Base-by-base conservation (phyloP, 495 filamentous ascomycete species). In the Hypoxylon subgilvum region DNA sequence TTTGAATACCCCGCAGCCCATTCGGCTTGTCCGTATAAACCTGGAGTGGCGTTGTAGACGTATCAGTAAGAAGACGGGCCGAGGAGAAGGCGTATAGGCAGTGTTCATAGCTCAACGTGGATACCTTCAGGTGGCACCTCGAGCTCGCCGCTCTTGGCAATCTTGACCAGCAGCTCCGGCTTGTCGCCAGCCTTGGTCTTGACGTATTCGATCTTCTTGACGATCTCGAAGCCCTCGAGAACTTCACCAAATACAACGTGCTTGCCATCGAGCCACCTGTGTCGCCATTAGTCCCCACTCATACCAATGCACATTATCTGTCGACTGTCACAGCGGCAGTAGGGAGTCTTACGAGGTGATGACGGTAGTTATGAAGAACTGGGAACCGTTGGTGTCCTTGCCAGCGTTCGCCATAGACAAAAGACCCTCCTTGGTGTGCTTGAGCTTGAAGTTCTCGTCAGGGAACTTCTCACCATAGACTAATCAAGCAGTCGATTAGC, bases 381-480 rank as follows among this genome's bases (percentile, higher is more conserved):
- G 95, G 42, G 90, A 95, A 65, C 95, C 95, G 70, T 99, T 99
- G 80, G 94, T 99, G 73, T 97, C 90, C 76, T 90, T 88, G 74
- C 95, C 94, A 53, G 92, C 87, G 75, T 99, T 99, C 72, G 94
- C 94, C 92, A 96, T 97, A 78, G 87, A 89, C 76, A 86, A 72
- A 27, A 78, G 69, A 69, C 84, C 79, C 68, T 77, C 77, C 74
- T 81, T 83, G 70, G 77, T 72, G 79, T 85, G 83, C 84, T 95
- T 96, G 53, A 98, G 83, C 88, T 97, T 98, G 86, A 98, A 98
- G 88, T 97, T 98, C 88, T 98, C 94, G 75, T 98, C 94, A 45
- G 82, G 68, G 77, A 97, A 98, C 79, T 93, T 96, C 60, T 86
- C 83, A 65, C 94, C 94, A 74, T 97, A 98, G 79, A 98, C 82